Evolutionary conservation across 768 basidiomycete species (phyloP).

Genomic region (Termitomyces sp.): DNA sequence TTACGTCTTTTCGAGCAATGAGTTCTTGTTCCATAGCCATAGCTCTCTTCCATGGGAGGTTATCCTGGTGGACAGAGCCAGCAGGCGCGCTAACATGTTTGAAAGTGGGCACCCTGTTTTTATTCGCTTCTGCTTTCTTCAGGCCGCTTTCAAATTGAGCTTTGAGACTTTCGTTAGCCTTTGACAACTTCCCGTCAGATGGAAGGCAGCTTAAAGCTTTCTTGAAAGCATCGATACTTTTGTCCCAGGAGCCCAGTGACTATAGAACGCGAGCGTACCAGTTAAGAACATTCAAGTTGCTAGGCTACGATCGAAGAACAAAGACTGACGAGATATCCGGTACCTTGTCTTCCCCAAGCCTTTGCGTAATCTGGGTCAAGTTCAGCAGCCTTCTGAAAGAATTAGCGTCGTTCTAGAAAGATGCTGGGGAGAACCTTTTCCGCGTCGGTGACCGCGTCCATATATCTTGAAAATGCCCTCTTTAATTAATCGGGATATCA

Average conservation of each 20-base stretch:
- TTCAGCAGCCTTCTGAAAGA: constrained; percentile 27
- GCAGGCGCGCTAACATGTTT: not conserved
- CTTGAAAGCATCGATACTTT: constrained; percentile 25
- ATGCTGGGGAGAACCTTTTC: constrained; percentile 18
- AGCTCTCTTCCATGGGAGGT: constrained; percentile 27
- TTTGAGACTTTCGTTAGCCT: constrained; percentile 29
- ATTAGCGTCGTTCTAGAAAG: not conserved
- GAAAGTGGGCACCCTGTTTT: not conserved
- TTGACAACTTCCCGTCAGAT: constrained; percentile 22
- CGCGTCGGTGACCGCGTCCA: constrained; percentile 29
- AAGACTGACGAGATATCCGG: constrained; percentile 25
- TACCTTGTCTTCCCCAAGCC: constrained; percentile 37
- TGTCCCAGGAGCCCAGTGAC: constrained; percentile 18
- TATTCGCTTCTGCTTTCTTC: constrained; percentile 18
- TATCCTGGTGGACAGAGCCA: not conserved
- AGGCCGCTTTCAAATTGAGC: constrained; percentile 29
- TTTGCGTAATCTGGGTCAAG: constrained; percentile 39
- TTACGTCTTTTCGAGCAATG: constrained; percentile 9
- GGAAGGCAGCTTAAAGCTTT: constrained; percentile 29
- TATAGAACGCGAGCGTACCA: constrained; percentile 3
- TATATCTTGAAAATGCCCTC: constrained; percentile 18
- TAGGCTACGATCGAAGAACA: not conserved
- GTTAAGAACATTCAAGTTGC: not conserved
- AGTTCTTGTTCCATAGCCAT: constrained; percentile 18
- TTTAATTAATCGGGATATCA: not conserved